Evolutionary conservation across 176 grass and related monocot species (phyloP).

Genomic region (Oryza rufipogon): DNA sequence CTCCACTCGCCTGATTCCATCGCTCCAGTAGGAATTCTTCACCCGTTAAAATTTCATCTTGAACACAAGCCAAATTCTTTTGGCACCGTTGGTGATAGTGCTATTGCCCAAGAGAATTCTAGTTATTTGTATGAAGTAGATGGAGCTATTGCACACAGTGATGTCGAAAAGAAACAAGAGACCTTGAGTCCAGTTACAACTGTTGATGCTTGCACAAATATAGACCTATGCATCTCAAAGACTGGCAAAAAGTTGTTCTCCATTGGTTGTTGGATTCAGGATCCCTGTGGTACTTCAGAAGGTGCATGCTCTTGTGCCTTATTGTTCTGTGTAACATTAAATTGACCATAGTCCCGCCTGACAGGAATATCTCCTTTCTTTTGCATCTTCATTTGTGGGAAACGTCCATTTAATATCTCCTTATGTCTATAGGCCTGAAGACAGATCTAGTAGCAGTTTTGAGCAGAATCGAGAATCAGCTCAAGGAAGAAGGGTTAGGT

Average conservation of each 20-base stretch:
- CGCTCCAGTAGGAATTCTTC: conserved; percentile 92
- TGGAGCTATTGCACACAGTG: conserved; percentile 29
- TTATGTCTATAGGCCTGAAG: conserved; percentile 62
- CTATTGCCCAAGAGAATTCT: conserved; percentile 30
- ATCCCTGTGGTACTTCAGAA: conserved; percentile 53
- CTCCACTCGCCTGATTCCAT: conserved; percentile 81
- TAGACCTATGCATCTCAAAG: conserved; percentile 59
- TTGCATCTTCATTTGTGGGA: conserved; percentile 18
- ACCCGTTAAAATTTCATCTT: conserved; percentile 79
- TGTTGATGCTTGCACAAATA: conserved; percentile 41
- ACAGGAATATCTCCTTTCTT: conserved; percentile 4
- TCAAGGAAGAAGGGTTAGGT: conserved; percentile 68
- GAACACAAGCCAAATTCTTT: conserved; percentile 63
- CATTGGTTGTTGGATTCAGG: conserved; percentile 76
- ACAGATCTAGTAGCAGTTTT: conserved; percentile 72
- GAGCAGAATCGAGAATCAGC: conserved; percentile 72
- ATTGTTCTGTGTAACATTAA: conserved; percentile 6
- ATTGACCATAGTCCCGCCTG: neutral
- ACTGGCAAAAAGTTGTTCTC: conserved; percentile 63
- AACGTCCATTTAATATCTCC: conserved; percentile 19
- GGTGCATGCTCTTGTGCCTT: conserved; percentile 40
- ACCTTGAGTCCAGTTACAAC: conserved; percentile 34
- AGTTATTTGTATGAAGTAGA: conserved; percentile 69
- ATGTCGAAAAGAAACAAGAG: conserved; percentile 43
- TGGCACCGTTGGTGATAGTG: conserved; percentile 15